Evolutionary conservation across 139 green algal species (phyloP).

Genomic region (Medakamo hakoo): DNA sequence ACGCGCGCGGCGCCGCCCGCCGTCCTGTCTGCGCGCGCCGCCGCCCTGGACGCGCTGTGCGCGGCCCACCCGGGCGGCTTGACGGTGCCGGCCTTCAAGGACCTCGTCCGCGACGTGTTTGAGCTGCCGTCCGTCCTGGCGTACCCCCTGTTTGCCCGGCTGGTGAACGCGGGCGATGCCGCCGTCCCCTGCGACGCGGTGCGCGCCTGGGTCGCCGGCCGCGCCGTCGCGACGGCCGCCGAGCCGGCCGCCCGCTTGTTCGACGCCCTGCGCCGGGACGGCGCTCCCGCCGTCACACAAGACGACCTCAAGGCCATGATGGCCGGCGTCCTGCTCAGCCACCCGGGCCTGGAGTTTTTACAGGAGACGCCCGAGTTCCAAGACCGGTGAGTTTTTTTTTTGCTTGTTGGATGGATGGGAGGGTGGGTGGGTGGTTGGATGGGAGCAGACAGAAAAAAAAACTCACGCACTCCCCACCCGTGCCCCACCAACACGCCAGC

Average conservation of each 20-base stretch:
- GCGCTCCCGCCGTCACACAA: conserved; percentile 20
- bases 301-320: conserved; percentile 72
- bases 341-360: conserved; percentile 95
- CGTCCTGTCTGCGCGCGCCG: conserved; percentile 5
- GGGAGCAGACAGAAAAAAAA: too few species aligned
- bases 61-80: conserved; percentile 24
- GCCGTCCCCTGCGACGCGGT: conserved; percentile 19
- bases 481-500: conserved; percentile 7
- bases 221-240: conserved; percentile 12
- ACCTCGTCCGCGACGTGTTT: conserved; percentile 45
- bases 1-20: conserved; percentile 10
- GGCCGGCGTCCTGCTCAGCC: conserved; percentile 63
- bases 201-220: conserved; percentile 18
- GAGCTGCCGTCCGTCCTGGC: conserved; percentile 64
- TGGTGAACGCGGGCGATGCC: conserved; percentile 14
- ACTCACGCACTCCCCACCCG: neutral
- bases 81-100: conserved; percentile 24
- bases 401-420: neutral
- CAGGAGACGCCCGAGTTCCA: conserved; percentile 94
- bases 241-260: conserved; percentile 12
- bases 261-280: conserved; percentile 27
- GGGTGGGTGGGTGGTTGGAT: neutral
- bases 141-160: conserved; percentile 56
- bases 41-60: conserved; percentile 31
- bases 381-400: conserved; percentile 31